Base-by-base conservation (phyloP, 2,329 filamentous ascomycete genomes). In the Lachnellula arida region DNA sequence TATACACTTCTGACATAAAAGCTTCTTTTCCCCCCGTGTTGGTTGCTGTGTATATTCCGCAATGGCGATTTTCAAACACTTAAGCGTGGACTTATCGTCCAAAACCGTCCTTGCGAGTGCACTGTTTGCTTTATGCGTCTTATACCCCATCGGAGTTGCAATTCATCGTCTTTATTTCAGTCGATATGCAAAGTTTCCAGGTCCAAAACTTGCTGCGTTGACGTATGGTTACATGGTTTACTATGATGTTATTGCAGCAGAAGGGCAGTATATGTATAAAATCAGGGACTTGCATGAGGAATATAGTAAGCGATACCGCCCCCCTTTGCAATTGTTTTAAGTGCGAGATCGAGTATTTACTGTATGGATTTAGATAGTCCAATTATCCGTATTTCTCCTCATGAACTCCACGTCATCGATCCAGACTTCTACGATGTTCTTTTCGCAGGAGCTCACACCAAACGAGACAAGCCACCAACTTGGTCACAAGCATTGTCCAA, bases 201-300 rank as follows among this genome's bases (percentile, higher is more conserved):
- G 70, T 8, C 70, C 70, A 2, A 66, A 58, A 28, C 51, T 67
- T 0, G 68, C 70, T 6, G 68, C 67, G 5, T 58, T 60, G 6
- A 60, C 55, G 1, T 55, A 59, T 39, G 51, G 57, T 22, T 62
- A 62, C 22, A 56, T 55, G 51, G 54, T 59, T 23, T 78, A 75
- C 63, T 76, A 76, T 56, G 74, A 77, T 54, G 66, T 74, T 17
- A 51, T 74, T 49, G 64, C 70, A 5, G 49, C 46, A 6, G 68
- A 71, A 4, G 75, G 74, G 2, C 68, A 74, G 60, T 76, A 75
- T 54, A 75, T 69, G 12, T 74, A 70, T 60, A 71, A 75, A 56
- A 75, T 78, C 40, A 65, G 70, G 48, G 68, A 74, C 48, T 63
- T 78, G 62, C 75, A 77, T 62, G 64, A 72, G 44, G 61, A 67